phyloP scores from a whole-genome alignment of 2,329 filamentous ascomycete genomes.

The Aspergillus proliferans region DNA sequence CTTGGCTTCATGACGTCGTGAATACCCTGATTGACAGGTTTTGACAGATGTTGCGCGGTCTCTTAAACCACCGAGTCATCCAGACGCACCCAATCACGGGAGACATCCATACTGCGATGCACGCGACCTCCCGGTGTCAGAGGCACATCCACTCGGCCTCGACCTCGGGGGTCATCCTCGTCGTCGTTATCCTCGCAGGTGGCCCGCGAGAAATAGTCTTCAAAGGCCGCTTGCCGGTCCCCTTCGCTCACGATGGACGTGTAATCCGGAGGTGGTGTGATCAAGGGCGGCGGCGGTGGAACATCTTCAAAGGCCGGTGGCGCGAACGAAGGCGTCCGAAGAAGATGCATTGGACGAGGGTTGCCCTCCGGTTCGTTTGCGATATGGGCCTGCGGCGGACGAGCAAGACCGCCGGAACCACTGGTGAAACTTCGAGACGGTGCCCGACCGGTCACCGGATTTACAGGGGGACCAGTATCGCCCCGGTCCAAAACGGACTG shows the following conservation, averaged over 20 bases:
- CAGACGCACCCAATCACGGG: slow-evolving; percentile 48
- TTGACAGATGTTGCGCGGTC: slow-evolving; percentile 1
- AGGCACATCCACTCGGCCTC: slow-evolving; percentile 49
- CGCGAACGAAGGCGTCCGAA: slow-evolving; percentile 78
- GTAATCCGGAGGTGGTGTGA: slow-evolving; percentile 81
- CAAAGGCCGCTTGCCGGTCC: slow-evolving; percentile 62
- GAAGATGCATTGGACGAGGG: slow-evolving; percentile 71
- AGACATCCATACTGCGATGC: slow-evolving; percentile 60
- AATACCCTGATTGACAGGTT: slow-evolving; percentile 1
- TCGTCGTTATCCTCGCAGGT: slow-evolving; percentile 58
- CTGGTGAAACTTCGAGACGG: slow-evolving; percentile 35
- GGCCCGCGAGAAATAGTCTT: slow-evolving; percentile 81
- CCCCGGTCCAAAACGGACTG: slow-evolving; percentile 21
- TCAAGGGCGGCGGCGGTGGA: slow-evolving; percentile 63
- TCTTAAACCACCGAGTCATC: slow-evolving; percentile 23
- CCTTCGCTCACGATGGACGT: slow-evolving; percentile 66
- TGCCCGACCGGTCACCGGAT: slow-evolving; percentile 11
- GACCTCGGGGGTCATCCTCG: slow-evolving; percentile 37
- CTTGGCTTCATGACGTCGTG: slow-evolving; percentile 6
- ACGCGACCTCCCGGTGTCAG: slow-evolving; percentile 58
- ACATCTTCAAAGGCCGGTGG: slow-evolving; percentile 83
- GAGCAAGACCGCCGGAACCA: slow-evolving; percentile 35
- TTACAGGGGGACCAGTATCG: slow-evolving; percentile 17
- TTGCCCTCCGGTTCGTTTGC: slow-evolving; percentile 40
- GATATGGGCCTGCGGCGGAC: slow-evolving; percentile 47